Conservation (phyloP, 2,329 filamentous ascomycete genomes). For the Sporothrix luriei region DNA sequence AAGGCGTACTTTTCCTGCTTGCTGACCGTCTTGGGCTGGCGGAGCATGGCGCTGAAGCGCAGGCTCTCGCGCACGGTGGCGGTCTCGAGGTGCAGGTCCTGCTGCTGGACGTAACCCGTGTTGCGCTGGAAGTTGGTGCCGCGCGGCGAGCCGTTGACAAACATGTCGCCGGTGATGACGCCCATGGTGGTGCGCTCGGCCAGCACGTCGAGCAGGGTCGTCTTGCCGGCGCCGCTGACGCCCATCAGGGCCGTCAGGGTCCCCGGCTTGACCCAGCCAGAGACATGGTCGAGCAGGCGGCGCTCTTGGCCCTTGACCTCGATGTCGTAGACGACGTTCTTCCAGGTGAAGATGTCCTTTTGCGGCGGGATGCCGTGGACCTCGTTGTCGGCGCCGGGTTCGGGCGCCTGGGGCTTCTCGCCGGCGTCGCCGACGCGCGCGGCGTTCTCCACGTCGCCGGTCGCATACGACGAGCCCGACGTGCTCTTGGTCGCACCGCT, state of each 20-base stretch:
- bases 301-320: conserved; percentile 75
- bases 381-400: neutral
- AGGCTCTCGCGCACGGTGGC: conserved; percentile 87
- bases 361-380: conserved; percentile 15
- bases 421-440: conserved; percentile 29
- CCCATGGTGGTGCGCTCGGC: conserved; percentile 87
- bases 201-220: conserved; percentile 82
- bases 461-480: neutral
- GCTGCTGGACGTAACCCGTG: conserved; percentile 89
- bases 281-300: conserved; percentile 79
- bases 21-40: conserved; percentile 75
- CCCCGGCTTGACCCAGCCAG: conserved; percentile 92
- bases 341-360: conserved; percentile 73
- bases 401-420: conserved; percentile 37
- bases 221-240: conserved; percentile 91
- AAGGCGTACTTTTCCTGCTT: conserved; percentile 79
- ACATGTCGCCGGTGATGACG: conserved; percentile 82
- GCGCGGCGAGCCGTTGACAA: conserved; percentile 64
- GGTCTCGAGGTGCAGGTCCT: conserved; percentile 84
- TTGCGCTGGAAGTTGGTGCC: conserved; percentile 87
- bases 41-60: conserved; percentile 80
- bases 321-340: conserved; percentile 74
- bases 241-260: conserved; percentile 90
- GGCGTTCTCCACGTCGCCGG: neutral
- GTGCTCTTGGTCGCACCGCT: neutral